phyloP scores from a whole-genome alignment of 2,329 filamentous ascomycete genomes.

The Sporothrix brunneoviolacea region DNA sequence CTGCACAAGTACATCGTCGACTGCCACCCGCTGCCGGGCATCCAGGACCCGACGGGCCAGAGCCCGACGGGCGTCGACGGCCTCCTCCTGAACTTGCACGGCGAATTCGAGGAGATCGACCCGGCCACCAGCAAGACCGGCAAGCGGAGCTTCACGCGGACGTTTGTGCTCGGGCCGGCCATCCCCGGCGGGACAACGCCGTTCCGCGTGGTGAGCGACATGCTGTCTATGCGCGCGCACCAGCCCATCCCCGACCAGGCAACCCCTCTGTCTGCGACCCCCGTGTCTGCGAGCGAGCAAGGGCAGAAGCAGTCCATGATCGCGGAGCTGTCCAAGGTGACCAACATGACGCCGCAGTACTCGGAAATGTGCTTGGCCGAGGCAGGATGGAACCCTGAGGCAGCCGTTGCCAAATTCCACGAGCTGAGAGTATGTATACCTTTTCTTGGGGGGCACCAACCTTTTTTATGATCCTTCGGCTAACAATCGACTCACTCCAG shows the following conservation, averaged over 20 bases:
- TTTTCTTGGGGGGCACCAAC: no score
- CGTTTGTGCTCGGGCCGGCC: slow-evolving; percentile 72
- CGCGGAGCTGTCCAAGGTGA: slow-evolving; percentile 67
- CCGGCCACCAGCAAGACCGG: slow-evolving; percentile 47
- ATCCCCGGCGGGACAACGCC: slow-evolving; percentile 49
- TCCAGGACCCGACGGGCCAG: slow-evolving; percentile 62
- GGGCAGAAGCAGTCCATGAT: slow-evolving; percentile 62
- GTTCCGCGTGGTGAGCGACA: slow-evolving; percentile 73
- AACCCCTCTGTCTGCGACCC: slow-evolving; percentile 19
- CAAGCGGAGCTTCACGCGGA: slow-evolving; percentile 74
- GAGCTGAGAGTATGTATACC: slow-evolving; percentile 57
- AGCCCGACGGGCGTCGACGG: slow-evolving; percentile 65
- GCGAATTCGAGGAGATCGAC: slow-evolving; percentile 74
- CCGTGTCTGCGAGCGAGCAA: slow-evolving; percentile 20
- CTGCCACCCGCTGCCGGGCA: slow-evolving; percentile 65
- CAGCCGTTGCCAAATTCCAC: slow-evolving; percentile 68
- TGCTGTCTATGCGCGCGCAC: slow-evolving; percentile 66
- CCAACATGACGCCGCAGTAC: slow-evolving; percentile 72
- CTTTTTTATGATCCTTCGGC: no score
- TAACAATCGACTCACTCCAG: slow-evolving; percentile 11
- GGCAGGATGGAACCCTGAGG: slow-evolving; percentile 72
- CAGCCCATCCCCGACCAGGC: slow-evolving; percentile 41
- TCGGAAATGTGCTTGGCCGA: slow-evolving; percentile 75
- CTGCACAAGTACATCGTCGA: slow-evolving; percentile 74
- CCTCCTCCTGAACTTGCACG: slow-evolving; percentile 71